Base-by-base conservation (phyloP, 306 rosid species). In the Prunus kanzakura region DNA sequence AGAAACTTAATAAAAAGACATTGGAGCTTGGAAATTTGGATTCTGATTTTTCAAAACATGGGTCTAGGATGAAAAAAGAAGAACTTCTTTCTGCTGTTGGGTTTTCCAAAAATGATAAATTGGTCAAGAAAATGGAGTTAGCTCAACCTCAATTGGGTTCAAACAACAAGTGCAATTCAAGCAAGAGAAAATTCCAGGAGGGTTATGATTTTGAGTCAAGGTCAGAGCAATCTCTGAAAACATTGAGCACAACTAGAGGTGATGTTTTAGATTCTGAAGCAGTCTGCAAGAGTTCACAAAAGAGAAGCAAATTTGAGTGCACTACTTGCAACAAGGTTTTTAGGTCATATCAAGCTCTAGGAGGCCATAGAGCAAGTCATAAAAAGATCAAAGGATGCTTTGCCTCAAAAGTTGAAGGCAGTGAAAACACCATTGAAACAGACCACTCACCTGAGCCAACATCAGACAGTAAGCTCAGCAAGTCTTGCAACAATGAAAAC, bases 321-420 rank as follows among this genome's bases (percentile, higher is more conserved):
- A 84, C 83, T 67, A 87, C 93, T 76, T 93, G 98, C 73, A 83
- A 86, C 88, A 93, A 82, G 79, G 81, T 82, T 72, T 93, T 91
- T 52, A 86, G 82, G 60, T 93, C 98, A 0, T 91, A 93, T 78
- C 98, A 93, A 87, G 98, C 98, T 70, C 89, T 93, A 38, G 98
- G 98, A 12, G 98, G 98, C 7, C 98, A 93, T 51, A 93, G 93
- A 85, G 96, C 98, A 6, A 93, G 97, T 73, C 98, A 93, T 56
- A 90, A 86, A 80, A 93, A 87, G 84, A 81, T 68, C 72, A 89
- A 82, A 87, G 91, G 92, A 0, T 88, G 93, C 79, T 86, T 84
- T 55, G 90, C 80, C 79, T 81, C 96, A 9, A 93, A 41, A 56
- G 84, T 80, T 6, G 92, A 88, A 43, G 82, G 78, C 82, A 84